Conservation (phyloP, 352 stramenopile species). For the Lagenidium sp. region DNA sequence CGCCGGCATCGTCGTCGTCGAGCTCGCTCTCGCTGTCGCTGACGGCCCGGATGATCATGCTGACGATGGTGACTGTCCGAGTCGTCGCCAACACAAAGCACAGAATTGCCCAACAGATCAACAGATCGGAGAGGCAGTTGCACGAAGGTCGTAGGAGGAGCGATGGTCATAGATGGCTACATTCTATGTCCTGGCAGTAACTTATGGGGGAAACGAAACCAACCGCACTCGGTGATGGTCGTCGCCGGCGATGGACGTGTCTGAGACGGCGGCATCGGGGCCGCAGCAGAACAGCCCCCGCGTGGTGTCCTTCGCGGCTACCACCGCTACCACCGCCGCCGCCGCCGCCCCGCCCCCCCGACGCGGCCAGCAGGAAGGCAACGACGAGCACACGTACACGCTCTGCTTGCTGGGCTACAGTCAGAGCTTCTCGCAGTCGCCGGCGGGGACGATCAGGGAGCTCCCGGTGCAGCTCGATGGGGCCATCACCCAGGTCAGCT, state of each 20-base stretch:
- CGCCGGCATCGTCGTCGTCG: neutral
- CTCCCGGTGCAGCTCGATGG: slow-evolving; percentile 31
- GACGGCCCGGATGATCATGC: slow-evolving; percentile 72
- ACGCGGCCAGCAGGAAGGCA: too few relatives aligned
- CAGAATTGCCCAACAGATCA: too few relatives aligned
- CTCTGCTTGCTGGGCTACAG: slow-evolving; percentile 41
- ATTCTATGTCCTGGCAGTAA: neutral
- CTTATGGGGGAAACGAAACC: neutral
- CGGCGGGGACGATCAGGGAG: slow-evolving; percentile 16
- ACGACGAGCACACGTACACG: slow-evolving; percentile 30
- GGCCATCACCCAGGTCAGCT: slow-evolving; percentile 30
- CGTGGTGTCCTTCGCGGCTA: too few relatives aligned
- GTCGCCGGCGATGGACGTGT: too few relatives aligned
- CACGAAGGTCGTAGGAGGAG: neutral
- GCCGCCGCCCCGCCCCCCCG: too few relatives aligned
- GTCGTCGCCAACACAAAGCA: too few relatives aligned
- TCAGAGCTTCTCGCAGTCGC: slow-evolving; percentile 9
- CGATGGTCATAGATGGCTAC: slow-evolving; percentile 1
- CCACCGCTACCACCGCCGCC: too few relatives aligned
- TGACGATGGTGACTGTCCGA: too few relatives aligned
- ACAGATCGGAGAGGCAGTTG: too few relatives aligned
- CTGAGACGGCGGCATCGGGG: too few relatives aligned
- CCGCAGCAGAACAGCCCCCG: too few relatives aligned
- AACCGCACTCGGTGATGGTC: too few relatives aligned
- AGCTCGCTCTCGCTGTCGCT: slow-evolving; percentile 21